Base-by-base conservation (phyloP, 306 rosid genomes). In the Acacia acuminata region DNA sequence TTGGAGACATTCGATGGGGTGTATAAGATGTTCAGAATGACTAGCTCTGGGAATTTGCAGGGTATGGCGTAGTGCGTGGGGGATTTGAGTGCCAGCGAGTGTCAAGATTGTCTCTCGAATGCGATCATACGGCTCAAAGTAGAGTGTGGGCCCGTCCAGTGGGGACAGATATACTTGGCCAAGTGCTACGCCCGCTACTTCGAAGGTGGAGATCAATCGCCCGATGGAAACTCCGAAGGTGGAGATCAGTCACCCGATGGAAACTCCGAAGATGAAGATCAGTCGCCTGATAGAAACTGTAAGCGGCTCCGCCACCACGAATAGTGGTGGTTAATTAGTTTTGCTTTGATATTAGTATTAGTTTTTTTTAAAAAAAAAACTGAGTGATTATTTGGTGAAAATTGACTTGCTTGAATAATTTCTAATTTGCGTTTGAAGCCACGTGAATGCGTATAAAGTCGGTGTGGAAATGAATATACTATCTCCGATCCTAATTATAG, bases 111-210 rank as follows among this genome's bases (percentile, higher is more conserved):
- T 38, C 19, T 94, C 7, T 85, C 95, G 0, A 92, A 85, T 8
- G 94, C 99, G 5, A 88, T 91, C 89, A 90, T 89, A 86, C 93
- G 90, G 93, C 84, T 94, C 14, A 92, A 71, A 82, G 88, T 79
- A 0, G 94, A 83, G 13, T 96, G 99, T 45, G 99, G 94, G 53
- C 80, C 87, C 16, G 48, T 91, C 44, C 27, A 69, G 3, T 96
- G 86, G 94, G 98, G 94, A 0, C 87, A 94, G 51, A 24, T 96
- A 58, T 96, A 76, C 83, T 78, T 96, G 89, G 98, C 95, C 1
- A 96, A 92, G 85, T 96, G 99, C 92, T 96, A 90, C 92, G 97
- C 87, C 78, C 93, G 98, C 0, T 92, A 79, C 87, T 80, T 90
- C 24, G 81, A 79, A 77, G 86, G 91, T 84, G 94, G 88, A 0